phyloP scores from a whole-genome alignment of 352 stramenopile genomes.

The Globisporangium irregulare region DNA sequence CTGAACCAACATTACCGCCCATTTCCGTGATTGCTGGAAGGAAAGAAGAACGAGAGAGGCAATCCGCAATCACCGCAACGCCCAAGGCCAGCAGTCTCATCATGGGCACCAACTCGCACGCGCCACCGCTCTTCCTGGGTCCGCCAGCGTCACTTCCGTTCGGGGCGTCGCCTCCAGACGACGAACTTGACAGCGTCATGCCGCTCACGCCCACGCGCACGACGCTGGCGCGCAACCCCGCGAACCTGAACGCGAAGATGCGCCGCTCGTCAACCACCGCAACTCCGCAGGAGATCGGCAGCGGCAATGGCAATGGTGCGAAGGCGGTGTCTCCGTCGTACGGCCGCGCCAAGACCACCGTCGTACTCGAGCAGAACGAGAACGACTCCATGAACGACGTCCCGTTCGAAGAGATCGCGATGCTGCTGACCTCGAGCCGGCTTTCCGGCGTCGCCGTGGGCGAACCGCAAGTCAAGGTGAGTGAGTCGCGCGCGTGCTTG shows the following conservation, averaged over 20 bases:
- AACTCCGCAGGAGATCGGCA: background rate
- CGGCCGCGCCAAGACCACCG: slow-evolving; percentile 13
- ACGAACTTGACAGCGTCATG: background rate
- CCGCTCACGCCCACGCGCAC: slow-evolving; percentile 3
- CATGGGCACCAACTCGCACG: slow-evolving; percentile 7
- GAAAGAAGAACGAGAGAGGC: slow-evolving; percentile 4
- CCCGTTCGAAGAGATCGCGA: slow-evolving; percentile 22
- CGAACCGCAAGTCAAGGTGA: slow-evolving; percentile 19
- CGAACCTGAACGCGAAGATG: background rate
- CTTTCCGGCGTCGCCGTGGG: slow-evolving; percentile 2
- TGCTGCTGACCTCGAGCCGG: slow-evolving; percentile 13
- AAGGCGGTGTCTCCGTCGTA: background rate
- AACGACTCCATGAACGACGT: slow-evolving; percentile 20
- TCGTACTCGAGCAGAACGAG: slow-evolving; percentile 17
- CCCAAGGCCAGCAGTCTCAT: background rate
- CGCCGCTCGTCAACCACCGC: slow-evolving; percentile 1
- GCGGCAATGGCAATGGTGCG: background rate
- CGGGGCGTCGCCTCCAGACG: slow-evolving; percentile 5
- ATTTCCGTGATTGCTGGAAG: background rate
- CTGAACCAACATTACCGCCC: background rate
- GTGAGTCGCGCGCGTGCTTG: background rate
- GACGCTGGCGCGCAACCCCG: background rate
- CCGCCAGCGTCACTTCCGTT: slow-evolving; percentile 15
- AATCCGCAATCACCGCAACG: background rate
- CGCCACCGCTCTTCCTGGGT: background rate